Evolutionary conservation across 306 rosid genomes (phyloP).

Genomic region (Gillenia trifoliata): DNA sequence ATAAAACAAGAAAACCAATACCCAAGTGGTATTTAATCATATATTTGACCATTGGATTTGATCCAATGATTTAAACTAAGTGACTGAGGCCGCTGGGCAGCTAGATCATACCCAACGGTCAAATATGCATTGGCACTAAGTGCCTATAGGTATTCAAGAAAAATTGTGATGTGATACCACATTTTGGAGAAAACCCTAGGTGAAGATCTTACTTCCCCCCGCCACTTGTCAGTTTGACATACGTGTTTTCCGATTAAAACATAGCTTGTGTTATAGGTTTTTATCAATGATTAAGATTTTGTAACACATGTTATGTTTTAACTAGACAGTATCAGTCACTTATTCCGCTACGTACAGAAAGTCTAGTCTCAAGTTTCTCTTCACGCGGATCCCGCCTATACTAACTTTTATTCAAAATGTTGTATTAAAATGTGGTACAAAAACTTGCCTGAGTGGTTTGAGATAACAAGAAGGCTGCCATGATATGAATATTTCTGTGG

Average conservation of each 20-base stretch:
- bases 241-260: neutral
- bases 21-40: no score
- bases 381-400: no score
- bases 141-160: no score
- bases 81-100: no score
- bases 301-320: neutral
- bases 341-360: neutral
- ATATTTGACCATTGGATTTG: neutral
- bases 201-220: neutral
- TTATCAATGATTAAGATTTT: neutral
- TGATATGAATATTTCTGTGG: conserved; percentile 11
- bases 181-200: neutral
- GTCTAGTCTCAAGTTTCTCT: no score
- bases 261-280: neutral
- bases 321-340: neutral
- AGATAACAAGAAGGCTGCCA: conserved; percentile 27
- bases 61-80: no score
- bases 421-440: neutral
- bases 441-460: conserved; percentile 30
- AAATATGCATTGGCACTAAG: no score
- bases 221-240: neutral
- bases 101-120: no score
- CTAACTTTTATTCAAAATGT: no score
- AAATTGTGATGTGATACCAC: no score
- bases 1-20: no score